Evolutionary conservation across 169 alveolate species (phyloP).

Genomic region (Plasmodium reichenowi): DNA sequence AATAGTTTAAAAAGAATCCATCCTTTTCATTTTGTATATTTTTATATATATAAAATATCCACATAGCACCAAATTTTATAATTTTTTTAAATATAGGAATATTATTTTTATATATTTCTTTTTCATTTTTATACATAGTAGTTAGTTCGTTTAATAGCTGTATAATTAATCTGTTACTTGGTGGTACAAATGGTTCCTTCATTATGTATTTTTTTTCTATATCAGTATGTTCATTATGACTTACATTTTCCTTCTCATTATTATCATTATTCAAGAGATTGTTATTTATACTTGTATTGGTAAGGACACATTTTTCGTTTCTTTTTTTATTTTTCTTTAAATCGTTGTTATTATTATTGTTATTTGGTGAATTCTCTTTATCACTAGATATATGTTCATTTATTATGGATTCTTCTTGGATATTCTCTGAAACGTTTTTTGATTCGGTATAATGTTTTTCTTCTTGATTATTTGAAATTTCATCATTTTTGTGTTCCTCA

Average conservation of each 20-base stretch:
- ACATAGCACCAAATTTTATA: conserved; percentile 69
- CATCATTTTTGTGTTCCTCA: neutral
- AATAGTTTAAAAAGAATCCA: conserved; percentile 27
- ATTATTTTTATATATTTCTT: conserved; percentile 18
- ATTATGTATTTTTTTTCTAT: neutral
- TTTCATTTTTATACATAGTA: conserved; percentile 33
- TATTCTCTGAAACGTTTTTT: neutral
- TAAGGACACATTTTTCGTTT: neutral
- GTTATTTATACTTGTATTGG: no score
- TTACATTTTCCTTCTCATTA: neutral
- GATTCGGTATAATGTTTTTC: neutral
- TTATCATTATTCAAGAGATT: neutral
- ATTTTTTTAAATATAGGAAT: conserved; percentile 45
- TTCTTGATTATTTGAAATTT: neutral
- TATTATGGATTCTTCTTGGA: no score
- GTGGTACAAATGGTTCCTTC: conserved; percentile 31
- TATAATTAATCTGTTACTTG: conserved; percentile 54
- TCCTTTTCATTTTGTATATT: conserved; percentile 40
- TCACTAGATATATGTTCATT: no score
- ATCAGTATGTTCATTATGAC: neutral
- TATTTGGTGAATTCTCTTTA: neutral
- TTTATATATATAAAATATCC: conserved; percentile 61
- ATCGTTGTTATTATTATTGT: neutral
- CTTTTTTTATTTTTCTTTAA: neutral
- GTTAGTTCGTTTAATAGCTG: conserved; percentile 52